These are phyloP conservation scores for Shiraia sp. DNA, from an alignment of 2,329 filamentous ascomycete species.

Conservation along the genomic window DNA sequence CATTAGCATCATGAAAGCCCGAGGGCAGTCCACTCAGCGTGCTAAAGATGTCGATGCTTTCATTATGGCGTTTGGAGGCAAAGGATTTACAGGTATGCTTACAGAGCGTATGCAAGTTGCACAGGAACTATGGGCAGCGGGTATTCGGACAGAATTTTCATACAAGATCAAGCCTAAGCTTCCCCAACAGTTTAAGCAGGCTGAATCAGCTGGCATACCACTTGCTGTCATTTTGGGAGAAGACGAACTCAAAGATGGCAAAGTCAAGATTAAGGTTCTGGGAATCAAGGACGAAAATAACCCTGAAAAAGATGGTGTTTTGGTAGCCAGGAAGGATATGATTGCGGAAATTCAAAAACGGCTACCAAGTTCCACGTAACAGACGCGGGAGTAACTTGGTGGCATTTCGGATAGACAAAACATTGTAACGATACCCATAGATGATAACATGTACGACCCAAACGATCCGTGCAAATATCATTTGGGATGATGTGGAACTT, in stretches of 20 bases:
- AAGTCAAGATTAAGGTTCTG: conserved; percentile 87
- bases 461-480: not conserved
- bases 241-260: conserved; percentile 80
- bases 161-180: conserved; percentile 92
- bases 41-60: conserved; percentile 84
- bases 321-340: conserved; percentile 68
- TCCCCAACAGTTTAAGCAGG: conserved; percentile 86
- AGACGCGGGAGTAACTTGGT: not conserved
- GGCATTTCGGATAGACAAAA: conserved; percentile 5
- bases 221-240: conserved; percentile 89
- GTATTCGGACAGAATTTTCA: conserved; percentile 87
- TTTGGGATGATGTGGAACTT: not conserved
- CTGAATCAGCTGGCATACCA: conserved; percentile 77
- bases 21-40: conserved; percentile 65
- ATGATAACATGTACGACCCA: conserved; percentile 2
- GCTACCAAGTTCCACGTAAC: conserved; percentile 40
- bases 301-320: conserved; percentile 85
- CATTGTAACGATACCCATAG: conserved; percentile 19
- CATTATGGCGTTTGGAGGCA: conserved; percentile 93
- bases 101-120: conserved; percentile 83
- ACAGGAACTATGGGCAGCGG: conserved; percentile 78
- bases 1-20: conserved; percentile 85
- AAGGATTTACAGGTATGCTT: conserved; percentile 78
- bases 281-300: conserved; percentile 74
- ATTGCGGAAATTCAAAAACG: conserved; percentile 64